Evolutionary conservation across 2,329 filamentous ascomycete genomes (phyloP).

Genomic region (Leptographium wingfieldii): DNA sequence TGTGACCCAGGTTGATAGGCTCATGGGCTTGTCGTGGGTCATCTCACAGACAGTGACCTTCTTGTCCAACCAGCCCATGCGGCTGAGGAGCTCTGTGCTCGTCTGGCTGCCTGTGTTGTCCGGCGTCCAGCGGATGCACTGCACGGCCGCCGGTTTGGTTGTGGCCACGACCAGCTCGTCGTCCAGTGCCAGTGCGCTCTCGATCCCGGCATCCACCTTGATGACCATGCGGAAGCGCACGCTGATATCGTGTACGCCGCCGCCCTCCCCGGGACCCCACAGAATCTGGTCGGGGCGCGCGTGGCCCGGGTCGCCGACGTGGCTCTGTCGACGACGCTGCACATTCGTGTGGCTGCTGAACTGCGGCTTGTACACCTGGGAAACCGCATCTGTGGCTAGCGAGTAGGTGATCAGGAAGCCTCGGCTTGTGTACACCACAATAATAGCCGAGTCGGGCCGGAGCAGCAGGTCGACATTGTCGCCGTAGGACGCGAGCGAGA

Average conservation of each 20-base stretch:
- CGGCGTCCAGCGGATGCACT: conserved; percentile 90
- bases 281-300: conserved; percentile 48
- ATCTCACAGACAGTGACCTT: conserved; percentile 68
- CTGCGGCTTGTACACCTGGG: conserved; percentile 72
- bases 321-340: conserved; percentile 48
- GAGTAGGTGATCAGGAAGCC: conserved; percentile 94
- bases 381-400: conserved; percentile 69
- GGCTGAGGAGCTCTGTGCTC: conserved; percentile 76
- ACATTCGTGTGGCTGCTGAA: conserved; percentile 58
- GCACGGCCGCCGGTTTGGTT: conserved; percentile 80
- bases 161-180: conserved; percentile 90
- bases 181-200: conserved; percentile 74
- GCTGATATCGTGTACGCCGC: conserved; percentile 72
- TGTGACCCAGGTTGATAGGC: conserved; percentile 84
- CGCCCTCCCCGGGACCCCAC: conserved; percentile 69
- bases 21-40: conserved; percentile 94
- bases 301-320: conserved; percentile 43
- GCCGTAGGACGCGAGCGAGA: conserved; percentile 73
- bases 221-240: conserved; percentile 95
- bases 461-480: conserved; percentile 74
- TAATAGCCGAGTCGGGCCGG: conserved; percentile 80
- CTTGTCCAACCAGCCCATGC: conserved; percentile 75
- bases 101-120: conserved; percentile 75
- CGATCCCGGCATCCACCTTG: conserved; percentile 91
- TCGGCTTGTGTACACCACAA: conserved; percentile 74